Evolutionary conservation across 805 yeast genomes (phyloP), one percentile per base, ranked within the genome.

Genomic region (Jamesozyma jinghongensis): DNA sequence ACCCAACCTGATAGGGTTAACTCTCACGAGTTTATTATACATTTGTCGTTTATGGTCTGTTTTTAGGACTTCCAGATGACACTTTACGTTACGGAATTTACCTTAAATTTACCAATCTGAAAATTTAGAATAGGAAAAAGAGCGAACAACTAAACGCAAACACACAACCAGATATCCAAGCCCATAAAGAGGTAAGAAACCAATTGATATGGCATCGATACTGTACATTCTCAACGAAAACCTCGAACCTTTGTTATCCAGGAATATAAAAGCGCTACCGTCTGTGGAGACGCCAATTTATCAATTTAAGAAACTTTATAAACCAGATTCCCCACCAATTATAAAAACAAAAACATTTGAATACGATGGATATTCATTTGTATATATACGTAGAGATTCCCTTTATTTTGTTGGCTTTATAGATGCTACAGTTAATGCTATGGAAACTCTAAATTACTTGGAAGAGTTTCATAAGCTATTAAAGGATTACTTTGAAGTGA

Each of bases 21-120:
- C 40, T 40, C 57, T 61, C 8, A 51, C 42, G 26, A 69, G 57
- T 43, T 62, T 65, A 48, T 67, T 68, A 46, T 61, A 65, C 72
- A 67, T 68, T 26, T n/a, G n/a, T n/a, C n/a, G n/a, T n/a, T n/a
- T n/a, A n/a, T n/a, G 13, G 13, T 26, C 8, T 26, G 28, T 10
- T 10, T 26, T 26, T 8, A 26, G 13, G 13, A 26, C 28, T 26
- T n/a, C n/a, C n/a, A n/a, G n/a, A n/a, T n/a, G 26, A 7, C 10
- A 22, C 26, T 22, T 7, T 22, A 22, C 26, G 26, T 7, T 22
- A 7, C 26, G 10, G 26, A 22, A 22, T 22, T 10, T 10, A 22
- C 10, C 26, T 22, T 22, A 7, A 22, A 22, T 7, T 29, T 12
- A 29, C 8, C 5, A 16, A 32, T 16, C 20, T 17, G 16, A 32